Evolutionary conservation across 1,139 yeast genomes (phyloP), one percentile per base, ranked within the genome.

Genomic region (Nakaseomyces nivariensis): DNA sequence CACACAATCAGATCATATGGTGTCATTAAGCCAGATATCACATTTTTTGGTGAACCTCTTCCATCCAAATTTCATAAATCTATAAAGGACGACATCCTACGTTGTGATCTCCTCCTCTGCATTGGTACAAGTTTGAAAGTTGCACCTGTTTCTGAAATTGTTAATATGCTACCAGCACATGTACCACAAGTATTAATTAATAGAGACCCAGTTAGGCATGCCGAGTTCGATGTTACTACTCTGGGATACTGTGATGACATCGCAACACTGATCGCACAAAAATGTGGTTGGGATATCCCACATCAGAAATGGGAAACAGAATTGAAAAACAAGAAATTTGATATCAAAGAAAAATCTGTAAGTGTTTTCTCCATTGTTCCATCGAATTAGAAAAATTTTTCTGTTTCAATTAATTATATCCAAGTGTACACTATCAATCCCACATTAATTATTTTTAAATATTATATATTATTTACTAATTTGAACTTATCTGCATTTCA

Each of bases 41-140:
- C 97, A 0, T 92, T 92, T 62, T 92, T 92, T 60, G 96, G 96
- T 6, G 97, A 92, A 64, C 79, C 82, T 11, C 72, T 92, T 50
- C 97, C 97, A 0, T 69, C 73, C n/a, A 67, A 75, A 49, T 89
- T 85, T 60, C 92, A 87, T 57, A 77, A 77, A 46, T 70, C 77
- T 29, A 75, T 86, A 38, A 73, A 75, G 38, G 69, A 73, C 45
- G 92, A 84, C 60, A 72, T 83, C 4, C 62, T 72, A 22, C 72
- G 78, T 31, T 88, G 96, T 68, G 97, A 92, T 68, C 71, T 92
- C 50, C 69, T 92, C 44, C 76, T 92, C 5, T 85, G 96, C 66
- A 82, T 90, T 17, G 98, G 98, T 8, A 92, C 98, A 0, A 90
- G 97, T 26, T 74, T 92, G 52, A 88, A 90, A 63, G 98, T 92